phyloP scores from a whole-genome alignment of 305 asterid genomes.

The Plantago coronopus region DNA sequence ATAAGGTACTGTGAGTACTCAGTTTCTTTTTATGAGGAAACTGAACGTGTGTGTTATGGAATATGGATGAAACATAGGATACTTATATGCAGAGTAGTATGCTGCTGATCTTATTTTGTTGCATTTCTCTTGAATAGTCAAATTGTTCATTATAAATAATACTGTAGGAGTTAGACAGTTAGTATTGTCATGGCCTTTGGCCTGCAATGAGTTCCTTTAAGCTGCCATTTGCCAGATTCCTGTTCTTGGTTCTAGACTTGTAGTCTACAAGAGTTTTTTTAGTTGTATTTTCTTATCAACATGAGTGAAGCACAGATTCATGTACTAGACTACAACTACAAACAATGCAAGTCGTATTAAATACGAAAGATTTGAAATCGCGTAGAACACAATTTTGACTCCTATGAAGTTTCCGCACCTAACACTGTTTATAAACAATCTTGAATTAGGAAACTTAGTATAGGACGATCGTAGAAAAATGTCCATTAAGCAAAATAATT shows the following conservation, averaged over 20 bases:
- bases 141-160: not conserved
- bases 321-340: no score
- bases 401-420: no score
- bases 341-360: no score
- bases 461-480: no score
- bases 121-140: conserved; percentile 10
- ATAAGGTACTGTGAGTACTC: not conserved
- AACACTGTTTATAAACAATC: no score
- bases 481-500: no score
- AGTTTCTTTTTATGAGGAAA: conserved; percentile 4
- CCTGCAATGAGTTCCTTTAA: conserved; percentile 43
- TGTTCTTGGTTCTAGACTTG: not conserved
- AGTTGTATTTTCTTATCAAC: no score
- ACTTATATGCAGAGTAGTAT: conserved; percentile 5
- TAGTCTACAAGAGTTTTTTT: no score
- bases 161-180: not conserved
- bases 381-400: no score
- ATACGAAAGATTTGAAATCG: no score
- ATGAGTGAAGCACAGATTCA: no score
- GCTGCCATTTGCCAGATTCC: conserved; percentile 62
- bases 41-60: not conserved
- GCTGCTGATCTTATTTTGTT: conserved; percentile 1
- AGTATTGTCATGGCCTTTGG: conserved; percentile 22
- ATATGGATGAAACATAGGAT: not conserved
- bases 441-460: no score